Evolutionary conservation across 768 basidiomycete genomes (phyloP), one percentile per base, ranked within the genome.

Genomic region (Roridomyces roridus): DNA sequence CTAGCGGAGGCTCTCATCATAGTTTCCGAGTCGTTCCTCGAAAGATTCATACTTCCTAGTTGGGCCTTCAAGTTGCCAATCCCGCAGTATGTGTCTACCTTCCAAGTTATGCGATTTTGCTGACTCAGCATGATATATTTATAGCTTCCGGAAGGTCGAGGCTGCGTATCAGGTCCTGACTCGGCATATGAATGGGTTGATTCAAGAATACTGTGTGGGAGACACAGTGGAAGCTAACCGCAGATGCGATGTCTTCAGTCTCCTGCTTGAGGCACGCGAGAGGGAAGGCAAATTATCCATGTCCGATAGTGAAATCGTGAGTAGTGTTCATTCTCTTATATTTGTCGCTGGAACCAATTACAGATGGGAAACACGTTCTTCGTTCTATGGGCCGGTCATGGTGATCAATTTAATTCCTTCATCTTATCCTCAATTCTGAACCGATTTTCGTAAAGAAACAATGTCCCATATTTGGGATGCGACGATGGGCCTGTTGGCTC

Each of bases 311-410:
- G 57, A 59, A 46, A 25, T 64, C 36, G 60, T 57, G n/a, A 29
- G 59, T 52, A 2, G 17, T 25, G n/a, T n/a, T 43, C 24, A 6
- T 43, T 43, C 28, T 25, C 5, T 2, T 25, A 20, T 25, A 5
- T 17, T 25, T 4, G 24, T 25, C 4, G 7, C 42, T 43, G 21
- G 3, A 11, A 15, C 24, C 14, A 3, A 25, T 25, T 25, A 20
- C 42, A 70, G 73, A 70, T 70, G 17, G 73, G 73, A 11, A 73
- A 74, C 23, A 29, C 73, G 2, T 73, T 72, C 49, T 57, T 63
- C 10, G 60, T 72, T 20, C 53, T 79, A 7, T 70, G 79, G 21
- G 75, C 78, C 46, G 77, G 78, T 8, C 73, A 77, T 58, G 77
- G 74, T 63, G 41, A 39, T 62, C 47, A n/a, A n/a, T n/a, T 15